Conservation (phyloP, 139 green algal species). For the Edaphochlamys debaryana region DNA sequence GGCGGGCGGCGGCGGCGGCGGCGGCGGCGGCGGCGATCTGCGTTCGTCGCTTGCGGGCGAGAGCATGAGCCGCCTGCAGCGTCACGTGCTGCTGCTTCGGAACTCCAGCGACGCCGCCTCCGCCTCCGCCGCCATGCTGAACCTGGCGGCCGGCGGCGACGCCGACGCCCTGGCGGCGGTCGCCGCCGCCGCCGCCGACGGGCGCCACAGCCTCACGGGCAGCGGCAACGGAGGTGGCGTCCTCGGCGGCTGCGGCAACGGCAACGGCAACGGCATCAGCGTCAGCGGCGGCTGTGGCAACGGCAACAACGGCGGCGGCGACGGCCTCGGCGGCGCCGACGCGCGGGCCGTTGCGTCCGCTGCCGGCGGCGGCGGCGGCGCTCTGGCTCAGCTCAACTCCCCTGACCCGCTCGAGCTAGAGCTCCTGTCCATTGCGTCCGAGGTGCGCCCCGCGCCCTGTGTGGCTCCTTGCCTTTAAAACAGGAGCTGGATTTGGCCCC, state of each 20-base stretch:
- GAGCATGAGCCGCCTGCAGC: slow-evolving; percentile 17
- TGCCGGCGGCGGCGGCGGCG: neutral
- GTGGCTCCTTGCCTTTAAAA: too few relatives aligned
- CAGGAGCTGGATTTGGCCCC: too few relatives aligned
- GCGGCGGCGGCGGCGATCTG: neutral
- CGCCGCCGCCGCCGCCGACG: too few relatives aligned
- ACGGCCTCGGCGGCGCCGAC: neutral
- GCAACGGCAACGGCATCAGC: too few relatives aligned
- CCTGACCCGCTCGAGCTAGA: slow-evolving; percentile 28
- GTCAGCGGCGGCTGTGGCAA: too few relatives aligned
- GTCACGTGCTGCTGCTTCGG: slow-evolving; percentile 21
- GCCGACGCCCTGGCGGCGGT: neutral
- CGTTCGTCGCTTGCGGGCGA: neutral
- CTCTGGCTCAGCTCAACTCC: neutral
- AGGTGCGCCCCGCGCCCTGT: too few relatives aligned
- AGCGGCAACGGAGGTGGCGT: too few relatives aligned
- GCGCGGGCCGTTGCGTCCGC: neutral
- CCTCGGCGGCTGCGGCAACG: too few relatives aligned
- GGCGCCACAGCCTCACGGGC: neutral
- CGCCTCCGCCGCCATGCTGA: neutral
- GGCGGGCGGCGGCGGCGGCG: neutral
- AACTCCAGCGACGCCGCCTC: slow-evolving; percentile 1
- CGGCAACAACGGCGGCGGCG: neutral
- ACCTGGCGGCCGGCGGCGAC: neutral
- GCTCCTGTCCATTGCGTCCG: slow-evolving; percentile 13